A percentile compares a stretch with the other conserved stretches of the same genome.
Evolutionary conservation across 2,329 filamentous ascomycete genomes (phyloP).

Genomic region (Corinectria fuckeliana): DNA sequence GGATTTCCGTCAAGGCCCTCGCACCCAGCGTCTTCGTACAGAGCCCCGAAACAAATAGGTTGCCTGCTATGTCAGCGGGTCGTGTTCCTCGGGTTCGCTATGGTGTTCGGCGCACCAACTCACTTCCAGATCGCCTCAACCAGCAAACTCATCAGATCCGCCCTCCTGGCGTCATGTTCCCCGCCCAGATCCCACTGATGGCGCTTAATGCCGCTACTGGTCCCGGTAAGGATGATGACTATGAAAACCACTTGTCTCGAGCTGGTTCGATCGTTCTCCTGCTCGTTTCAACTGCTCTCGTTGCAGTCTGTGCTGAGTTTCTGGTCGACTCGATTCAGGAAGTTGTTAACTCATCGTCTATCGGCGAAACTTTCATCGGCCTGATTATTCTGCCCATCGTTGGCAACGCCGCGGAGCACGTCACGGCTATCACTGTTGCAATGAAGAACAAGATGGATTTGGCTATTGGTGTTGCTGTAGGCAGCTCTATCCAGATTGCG

Average conservation of each 20-base stretch:
- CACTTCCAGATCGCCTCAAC: conserved; percentile 73
- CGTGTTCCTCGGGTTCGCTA: conserved; percentile 64
- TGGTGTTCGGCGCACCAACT: conserved; percentile 76
- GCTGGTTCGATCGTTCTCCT: conserved; percentile 66
- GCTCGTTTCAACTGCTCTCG: conserved; percentile 67
- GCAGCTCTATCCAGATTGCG: conserved; percentile 75
- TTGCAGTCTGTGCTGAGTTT: conserved; percentile 73
- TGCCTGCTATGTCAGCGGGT: conserved; percentile 45
- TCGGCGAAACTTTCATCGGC: conserved; percentile 73
- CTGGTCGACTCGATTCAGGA: conserved; percentile 72
- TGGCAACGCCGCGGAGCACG: conserved; percentile 76
- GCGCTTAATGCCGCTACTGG: conserved; percentile 42
- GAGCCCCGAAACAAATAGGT: conserved; percentile 41
- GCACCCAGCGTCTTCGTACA: conserved; percentile 74
- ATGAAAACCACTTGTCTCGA: conserved; percentile 60
- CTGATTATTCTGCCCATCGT: conserved; percentile 76
- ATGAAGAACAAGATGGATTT: conserved; percentile 80
- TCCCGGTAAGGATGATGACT: conserved; percentile 42
- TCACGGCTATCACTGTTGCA: conserved; percentile 73
- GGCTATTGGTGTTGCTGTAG: conserved; percentile 74
- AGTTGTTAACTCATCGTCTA: conserved; percentile 60
- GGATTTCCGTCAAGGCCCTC: conserved; percentile 70
- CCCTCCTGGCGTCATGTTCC: conserved; percentile 57
- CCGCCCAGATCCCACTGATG: conserved; percentile 52
- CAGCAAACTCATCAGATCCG: conserved; percentile 49